Evolutionary conservation across 2,329 filamentous ascomycete species (phyloP).

Genomic region (Talaromyces sp.): DNA sequence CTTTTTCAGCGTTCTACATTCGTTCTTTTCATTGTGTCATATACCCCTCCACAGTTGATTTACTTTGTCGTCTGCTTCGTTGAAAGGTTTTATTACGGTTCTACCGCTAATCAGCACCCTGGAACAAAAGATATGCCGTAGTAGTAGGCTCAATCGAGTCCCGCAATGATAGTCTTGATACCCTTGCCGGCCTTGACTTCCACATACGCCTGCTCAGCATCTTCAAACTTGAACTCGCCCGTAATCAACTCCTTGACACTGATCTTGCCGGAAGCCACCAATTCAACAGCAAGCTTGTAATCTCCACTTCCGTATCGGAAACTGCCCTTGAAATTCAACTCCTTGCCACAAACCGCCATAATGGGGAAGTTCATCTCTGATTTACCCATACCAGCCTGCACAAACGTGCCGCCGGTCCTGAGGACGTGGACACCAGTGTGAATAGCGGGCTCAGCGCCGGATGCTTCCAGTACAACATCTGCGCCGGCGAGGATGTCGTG

Average conservation of each 20-base stretch:
- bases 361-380: constrained; percentile 87
- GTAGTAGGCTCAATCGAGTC: constrained; percentile 25
- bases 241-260: constrained; percentile 75
- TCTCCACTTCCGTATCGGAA: constrained; percentile 89
- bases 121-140: constrained; percentile 12
- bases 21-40: constrained; percentile 2
- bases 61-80: constrained; percentile 9
- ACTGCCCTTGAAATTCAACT: constrained; percentile 78
- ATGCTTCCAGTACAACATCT: constrained; percentile 76
- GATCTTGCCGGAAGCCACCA: constrained; percentile 69
- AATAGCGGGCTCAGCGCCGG: constrained; percentile 72
- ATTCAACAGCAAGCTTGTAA: constrained; percentile 75
- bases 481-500: constrained; percentile 63
- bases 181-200: constrained; percentile 78
- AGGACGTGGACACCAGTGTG: constrained; percentile 70
- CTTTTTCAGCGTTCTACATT: constrained; percentile 1
- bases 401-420: constrained; percentile 68
- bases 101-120: constrained; percentile 1
- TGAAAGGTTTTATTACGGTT: not conserved
- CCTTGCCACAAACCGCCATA: constrained; percentile 82
- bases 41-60: constrained; percentile 15
- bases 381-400: constrained; percentile 88
- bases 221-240: constrained; percentile 68
- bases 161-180: constrained; percentile 47
- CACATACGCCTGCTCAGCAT: constrained; percentile 82